A percentile compares a stretch with the other conserved stretches of the same genome.
phyloP scores from a whole-genome alignment of 2,329 filamentous ascomycete genomes.

The Raffaelea deltoideospora region DNA sequence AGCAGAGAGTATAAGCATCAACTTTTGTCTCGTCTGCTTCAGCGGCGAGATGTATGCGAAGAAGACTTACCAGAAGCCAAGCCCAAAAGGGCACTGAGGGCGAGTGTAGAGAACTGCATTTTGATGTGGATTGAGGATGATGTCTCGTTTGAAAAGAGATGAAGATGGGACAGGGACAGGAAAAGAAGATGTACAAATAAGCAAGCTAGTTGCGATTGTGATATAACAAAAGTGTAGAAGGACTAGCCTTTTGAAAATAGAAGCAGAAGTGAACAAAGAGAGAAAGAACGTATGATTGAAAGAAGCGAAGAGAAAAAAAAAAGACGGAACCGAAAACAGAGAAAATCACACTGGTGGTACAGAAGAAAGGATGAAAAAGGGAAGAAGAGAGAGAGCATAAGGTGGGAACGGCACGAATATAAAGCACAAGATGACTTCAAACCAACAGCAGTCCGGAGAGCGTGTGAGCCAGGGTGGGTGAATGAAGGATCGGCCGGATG shows the following conservation, averaged over 20 bases:
- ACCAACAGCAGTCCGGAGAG: no score
- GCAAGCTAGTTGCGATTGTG: constrained; percentile 29
- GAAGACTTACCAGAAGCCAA: constrained; percentile 26
- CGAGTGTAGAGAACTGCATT: constrained; percentile 37
- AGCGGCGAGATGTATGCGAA: no score
- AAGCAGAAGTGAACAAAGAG: constrained; percentile 11
- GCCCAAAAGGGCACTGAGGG: constrained; percentile 31
- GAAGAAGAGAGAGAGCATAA: constrained; percentile 5
- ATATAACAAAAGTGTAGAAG: constrained; percentile 19
- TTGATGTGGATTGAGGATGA: constrained; percentile 16
- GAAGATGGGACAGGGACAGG: constrained; percentile 14
- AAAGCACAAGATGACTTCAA: constrained; percentile 13
- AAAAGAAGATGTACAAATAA: constrained; percentile 9
- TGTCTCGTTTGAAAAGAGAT: constrained; percentile 9
- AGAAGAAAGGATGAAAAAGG: constrained; percentile 12
- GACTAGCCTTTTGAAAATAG: constrained; percentile 27
- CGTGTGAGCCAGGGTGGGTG: constrained; percentile 11
- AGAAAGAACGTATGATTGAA: constrained; percentile 13
- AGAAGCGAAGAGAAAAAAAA: constrained; percentile 10
- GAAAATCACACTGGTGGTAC: constrained; percentile 7
- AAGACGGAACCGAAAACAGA: constrained; percentile 14
- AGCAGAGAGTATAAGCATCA: no score
- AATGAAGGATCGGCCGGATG: constrained; percentile 24
- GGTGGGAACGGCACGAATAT: constrained; percentile 24
- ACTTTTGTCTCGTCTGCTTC: no score